Evolutionary conservation across 306 rosid genomes (phyloP).

Genomic region (Rosa persica): DNA sequence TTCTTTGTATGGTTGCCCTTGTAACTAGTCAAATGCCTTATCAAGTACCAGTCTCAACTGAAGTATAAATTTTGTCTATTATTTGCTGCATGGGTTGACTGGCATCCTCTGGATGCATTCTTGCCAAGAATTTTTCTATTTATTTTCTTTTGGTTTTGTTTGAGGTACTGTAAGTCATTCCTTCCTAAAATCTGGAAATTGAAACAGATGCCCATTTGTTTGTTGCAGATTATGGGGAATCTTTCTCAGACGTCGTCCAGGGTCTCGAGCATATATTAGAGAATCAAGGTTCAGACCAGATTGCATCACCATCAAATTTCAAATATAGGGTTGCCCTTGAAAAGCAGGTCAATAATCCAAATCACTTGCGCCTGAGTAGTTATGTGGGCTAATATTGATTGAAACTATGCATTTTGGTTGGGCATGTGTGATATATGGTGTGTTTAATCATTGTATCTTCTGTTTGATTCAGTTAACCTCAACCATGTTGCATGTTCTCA

Average conservation of each 20-base stretch:
- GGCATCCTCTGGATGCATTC: not conserved
- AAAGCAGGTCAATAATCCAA: constrained; percentile 70
- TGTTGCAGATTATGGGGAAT: constrained; percentile 73
- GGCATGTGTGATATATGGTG: not conserved
- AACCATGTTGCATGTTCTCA: constrained; percentile 82
- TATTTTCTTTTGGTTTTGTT: not conserved
- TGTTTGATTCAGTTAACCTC: constrained; percentile 63
- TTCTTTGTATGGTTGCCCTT: not conserved
- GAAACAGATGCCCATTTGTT: constrained; percentile 25
- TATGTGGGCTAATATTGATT: constrained; percentile 17
- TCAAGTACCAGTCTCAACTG: not conserved
- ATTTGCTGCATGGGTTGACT: not conserved
- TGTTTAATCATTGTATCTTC: constrained; percentile 3
- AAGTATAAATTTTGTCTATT: not conserved
- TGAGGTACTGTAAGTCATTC: not conserved
- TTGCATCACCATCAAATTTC: constrained; percentile 74
- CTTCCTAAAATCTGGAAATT: constrained; percentile 9
- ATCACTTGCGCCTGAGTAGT: constrained; percentile 12
- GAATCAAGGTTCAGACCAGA: constrained; percentile 59
- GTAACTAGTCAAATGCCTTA: not conserved
- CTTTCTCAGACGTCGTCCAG: constrained; percentile 77
- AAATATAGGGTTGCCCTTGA: constrained; percentile 83
- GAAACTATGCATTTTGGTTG: not conserved
- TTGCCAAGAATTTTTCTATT: not conserved
- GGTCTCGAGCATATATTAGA: constrained; percentile 69